A percentile compares a stretch with the other conserved stretches of the same genome.
Evolutionary conservation across 768 basidiomycete species (phyloP).

Genomic region (Amanita subjunquillea): DNA sequence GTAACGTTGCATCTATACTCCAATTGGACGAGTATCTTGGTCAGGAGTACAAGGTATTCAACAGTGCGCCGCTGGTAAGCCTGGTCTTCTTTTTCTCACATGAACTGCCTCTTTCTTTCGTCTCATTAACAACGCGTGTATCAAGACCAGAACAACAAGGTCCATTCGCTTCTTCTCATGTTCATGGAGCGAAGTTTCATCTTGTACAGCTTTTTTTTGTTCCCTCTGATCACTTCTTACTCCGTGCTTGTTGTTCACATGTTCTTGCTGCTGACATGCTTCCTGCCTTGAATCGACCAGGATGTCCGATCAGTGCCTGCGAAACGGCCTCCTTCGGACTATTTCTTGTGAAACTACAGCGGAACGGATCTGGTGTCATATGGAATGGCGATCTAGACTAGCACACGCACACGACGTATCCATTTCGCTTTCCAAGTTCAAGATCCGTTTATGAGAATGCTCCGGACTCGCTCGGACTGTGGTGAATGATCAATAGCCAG

Average conservation of each 20-base stretch:
- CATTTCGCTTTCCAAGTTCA: neutral
- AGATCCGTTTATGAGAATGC: neutral
- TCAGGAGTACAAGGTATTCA: slow-evolving; percentile 95
- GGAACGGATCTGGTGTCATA: neutral
- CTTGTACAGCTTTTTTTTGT: neutral
- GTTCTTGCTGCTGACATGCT: slow-evolving; percentile 1
- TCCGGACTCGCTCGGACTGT: neutral
- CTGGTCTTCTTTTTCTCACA: slow-evolving; percentile 3
- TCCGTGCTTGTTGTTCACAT: slow-evolving; percentile 5
- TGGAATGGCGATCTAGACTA: neutral
- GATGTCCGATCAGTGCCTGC: slow-evolving; percentile 76
- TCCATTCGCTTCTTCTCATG: neutral
- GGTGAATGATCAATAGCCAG: neutral
- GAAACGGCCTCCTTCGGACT: slow-evolving; percentile 80
- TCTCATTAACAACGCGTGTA: slow-evolving; percentile 2
- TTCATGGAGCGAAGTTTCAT: slow-evolving; percentile 1
- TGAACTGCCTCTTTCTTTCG: slow-evolving; percentile 1
- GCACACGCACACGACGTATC: neutral
- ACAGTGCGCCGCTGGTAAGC: slow-evolving; percentile 78
- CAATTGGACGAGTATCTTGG: slow-evolving; percentile 88
- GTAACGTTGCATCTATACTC: slow-evolving; percentile 91
- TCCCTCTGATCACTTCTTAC: neutral
- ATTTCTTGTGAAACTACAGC: slow-evolving; percentile 52
- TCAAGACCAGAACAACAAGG: neutral
- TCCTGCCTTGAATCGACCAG: slow-evolving; percentile 23